A percentile compares a stretch with the other conserved stretches of the same genome.
phyloP scores from a whole-genome alignment of 2,329 filamentous ascomycete species.

The Pseudogymnoascus sp. region DNA sequence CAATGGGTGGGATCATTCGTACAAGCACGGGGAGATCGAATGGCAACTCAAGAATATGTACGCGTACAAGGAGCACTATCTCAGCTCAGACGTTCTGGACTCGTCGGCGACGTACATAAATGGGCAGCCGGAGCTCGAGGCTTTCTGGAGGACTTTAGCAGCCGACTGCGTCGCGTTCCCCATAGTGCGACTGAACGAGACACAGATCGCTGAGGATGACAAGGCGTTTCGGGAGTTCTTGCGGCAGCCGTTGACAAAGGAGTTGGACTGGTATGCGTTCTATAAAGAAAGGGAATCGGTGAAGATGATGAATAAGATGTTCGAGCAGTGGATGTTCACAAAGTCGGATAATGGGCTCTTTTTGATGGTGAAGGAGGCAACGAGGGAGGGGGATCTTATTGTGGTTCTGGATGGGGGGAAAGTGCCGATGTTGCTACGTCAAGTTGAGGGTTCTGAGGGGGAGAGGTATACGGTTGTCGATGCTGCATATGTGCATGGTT shows the following conservation, averaged over 20 bases:
- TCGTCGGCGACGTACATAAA: background rate
- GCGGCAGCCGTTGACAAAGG: background rate
- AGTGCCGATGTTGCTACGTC: background rate
- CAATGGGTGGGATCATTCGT: background rate
- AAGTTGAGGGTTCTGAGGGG: background rate
- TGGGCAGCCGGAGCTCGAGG: conserved; percentile 9
- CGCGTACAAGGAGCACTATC: background rate
- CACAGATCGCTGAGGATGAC: background rate
- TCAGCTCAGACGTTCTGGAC: background rate
- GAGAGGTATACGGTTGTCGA: background rate
- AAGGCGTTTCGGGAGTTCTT: background rate
- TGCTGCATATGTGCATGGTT: too few species aligned
- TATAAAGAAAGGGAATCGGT: background rate
- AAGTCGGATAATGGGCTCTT: conserved; percentile 1
- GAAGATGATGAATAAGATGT: background rate
- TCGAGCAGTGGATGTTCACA: background rate
- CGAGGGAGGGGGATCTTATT: background rate
- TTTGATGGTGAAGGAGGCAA: conserved; percentile 1
- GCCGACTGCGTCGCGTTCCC: conserved; percentile 14
- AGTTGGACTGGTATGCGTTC: background rate
- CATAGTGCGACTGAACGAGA: conserved; percentile 8
- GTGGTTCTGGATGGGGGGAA: conserved; percentile 3
- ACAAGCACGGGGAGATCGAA: background rate
- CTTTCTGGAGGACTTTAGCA: conserved; percentile 14
- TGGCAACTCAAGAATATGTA: background rate